Evolutionary conservation across 805 yeast species (phyloP).

Genomic region (Saturnispora gosingensis): DNA sequence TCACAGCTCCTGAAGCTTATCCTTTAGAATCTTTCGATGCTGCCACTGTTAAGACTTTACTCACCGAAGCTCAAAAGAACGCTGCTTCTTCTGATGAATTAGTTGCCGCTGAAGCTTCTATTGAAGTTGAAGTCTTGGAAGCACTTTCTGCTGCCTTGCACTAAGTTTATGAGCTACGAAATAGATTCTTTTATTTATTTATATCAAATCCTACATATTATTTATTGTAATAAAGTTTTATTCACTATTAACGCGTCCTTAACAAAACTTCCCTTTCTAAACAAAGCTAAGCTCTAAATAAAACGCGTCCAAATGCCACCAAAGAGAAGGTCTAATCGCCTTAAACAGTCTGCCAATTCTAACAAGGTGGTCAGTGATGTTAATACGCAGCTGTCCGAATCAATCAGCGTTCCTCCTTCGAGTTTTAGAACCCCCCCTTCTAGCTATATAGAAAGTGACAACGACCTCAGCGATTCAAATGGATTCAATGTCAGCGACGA

Average conservation of each 20-base stretch:
- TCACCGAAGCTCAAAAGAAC: conserved; percentile 93
- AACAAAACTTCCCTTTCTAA: neutral
- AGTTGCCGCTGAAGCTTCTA: conserved; percentile 88
- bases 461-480: neutral
- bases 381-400: neutral
- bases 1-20: conserved; percentile 93
- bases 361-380: neutral
- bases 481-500: conserved; percentile 3
- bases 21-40: conserved; percentile 80
- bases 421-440: neutral
- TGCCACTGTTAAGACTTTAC: conserved; percentile 66
- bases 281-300: neutral
- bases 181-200: conserved; percentile 3
- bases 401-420: neutral
- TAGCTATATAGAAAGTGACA: neutral
- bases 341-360: neutral
- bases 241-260: neutral
- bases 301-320: conserved; percentile 1
- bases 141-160: conserved; percentile 68
- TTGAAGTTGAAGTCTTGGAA: conserved; percentile 93
- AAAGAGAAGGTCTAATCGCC: neutral
- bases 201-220: neutral
- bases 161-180: conserved; percentile 5
- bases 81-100: conserved; percentile 75
- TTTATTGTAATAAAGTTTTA: neutral